These are phyloP conservation scores for Alternaria ventricosa DNA, from an alignment of 2,329 filamentous ascomycete genomes.

Conservation along the genomic window DNA sequence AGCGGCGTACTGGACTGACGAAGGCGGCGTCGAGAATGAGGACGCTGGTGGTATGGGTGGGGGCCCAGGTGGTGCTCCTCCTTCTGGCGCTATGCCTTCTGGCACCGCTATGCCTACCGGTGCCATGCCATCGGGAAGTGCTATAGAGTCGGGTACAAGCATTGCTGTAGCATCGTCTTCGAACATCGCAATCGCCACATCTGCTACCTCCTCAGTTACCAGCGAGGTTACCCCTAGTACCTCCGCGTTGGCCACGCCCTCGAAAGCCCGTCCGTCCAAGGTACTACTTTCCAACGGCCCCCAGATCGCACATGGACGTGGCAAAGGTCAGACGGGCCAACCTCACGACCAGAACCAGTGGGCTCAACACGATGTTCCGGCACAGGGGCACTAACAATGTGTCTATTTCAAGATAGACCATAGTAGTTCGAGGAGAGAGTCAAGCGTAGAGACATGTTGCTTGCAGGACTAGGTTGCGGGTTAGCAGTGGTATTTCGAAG, in stretches of 20 bases:
- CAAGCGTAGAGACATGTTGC: neutral
- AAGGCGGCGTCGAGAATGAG: slow-evolving; percentile 37
- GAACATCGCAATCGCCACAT: neutral
- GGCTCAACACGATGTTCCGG: neutral
- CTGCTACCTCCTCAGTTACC: neutral
- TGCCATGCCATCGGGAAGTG: slow-evolving; percentile 2
- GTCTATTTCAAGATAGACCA: neutral
- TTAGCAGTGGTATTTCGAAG: neutral
- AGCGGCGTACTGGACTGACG: slow-evolving; percentile 31
- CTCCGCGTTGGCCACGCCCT: neutral
- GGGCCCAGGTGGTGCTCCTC: neutral
- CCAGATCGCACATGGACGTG: slow-evolving; percentile 1
- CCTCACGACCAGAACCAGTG: neutral
- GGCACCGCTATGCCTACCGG: slow-evolving; percentile 20
- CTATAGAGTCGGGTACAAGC: slow-evolving; percentile 1
- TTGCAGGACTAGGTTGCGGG: neutral
- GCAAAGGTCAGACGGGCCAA: neutral
- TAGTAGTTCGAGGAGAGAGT: slow-evolving; percentile 6
- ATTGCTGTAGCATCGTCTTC: neutral
- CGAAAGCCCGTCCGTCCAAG: neutral
- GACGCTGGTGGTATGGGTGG: neutral
- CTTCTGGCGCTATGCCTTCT: slow-evolving; percentile 2
- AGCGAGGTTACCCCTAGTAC: neutral
- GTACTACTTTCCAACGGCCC: neutral
- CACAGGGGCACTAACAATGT: neutral